These are phyloP conservation scores for Sarocladiaceae sp. DNA, from an alignment of 2,329 filamentous ascomycete species.

Conservation along the genomic window DNA sequence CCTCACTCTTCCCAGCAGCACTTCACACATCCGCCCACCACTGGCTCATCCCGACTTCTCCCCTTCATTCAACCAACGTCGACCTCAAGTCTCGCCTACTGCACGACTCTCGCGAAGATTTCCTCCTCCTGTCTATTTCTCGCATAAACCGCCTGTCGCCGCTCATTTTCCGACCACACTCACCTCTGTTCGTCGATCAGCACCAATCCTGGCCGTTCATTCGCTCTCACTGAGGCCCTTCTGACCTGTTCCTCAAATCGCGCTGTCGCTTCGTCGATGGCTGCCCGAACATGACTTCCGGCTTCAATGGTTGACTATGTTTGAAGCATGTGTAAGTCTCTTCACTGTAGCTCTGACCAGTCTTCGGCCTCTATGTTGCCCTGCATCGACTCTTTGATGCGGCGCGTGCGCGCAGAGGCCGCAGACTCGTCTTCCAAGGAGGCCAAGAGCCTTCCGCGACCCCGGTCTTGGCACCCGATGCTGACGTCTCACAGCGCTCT, in stretches of 20 bases:
- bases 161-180: not conserved
- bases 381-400: not conserved
- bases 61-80: slow-evolving; percentile 2
- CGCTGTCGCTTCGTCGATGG: slow-evolving; percentile 24
- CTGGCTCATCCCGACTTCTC: not conserved
- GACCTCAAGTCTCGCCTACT: not conserved
- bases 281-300: slow-evolving; percentile 28
- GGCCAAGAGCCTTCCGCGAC: slow-evolving; percentile 24
- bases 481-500: slow-evolving; percentile 39
- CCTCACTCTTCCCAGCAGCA: not conserved
- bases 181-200: not conserved
- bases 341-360: not conserved
- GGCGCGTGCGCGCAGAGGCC: slow-evolving; percentile 3
- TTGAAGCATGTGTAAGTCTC: slow-evolving; percentile 38
- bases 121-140: not conserved
- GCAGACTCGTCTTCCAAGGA: slow-evolving; percentile 5
- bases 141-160: not conserved
- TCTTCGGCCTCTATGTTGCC: not conserved
- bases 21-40: not conserved
- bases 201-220: not conserved
- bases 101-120: not conserved
- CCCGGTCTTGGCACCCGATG: slow-evolving; percentile 29
- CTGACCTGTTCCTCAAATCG: slow-evolving; percentile 14
- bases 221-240: slow-evolving; percentile 3
- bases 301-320: slow-evolving; percentile 31